phyloP scores from a whole-genome alignment of 1,284 basidiomycete species.

The Chalciporus piperatoides region DNA sequence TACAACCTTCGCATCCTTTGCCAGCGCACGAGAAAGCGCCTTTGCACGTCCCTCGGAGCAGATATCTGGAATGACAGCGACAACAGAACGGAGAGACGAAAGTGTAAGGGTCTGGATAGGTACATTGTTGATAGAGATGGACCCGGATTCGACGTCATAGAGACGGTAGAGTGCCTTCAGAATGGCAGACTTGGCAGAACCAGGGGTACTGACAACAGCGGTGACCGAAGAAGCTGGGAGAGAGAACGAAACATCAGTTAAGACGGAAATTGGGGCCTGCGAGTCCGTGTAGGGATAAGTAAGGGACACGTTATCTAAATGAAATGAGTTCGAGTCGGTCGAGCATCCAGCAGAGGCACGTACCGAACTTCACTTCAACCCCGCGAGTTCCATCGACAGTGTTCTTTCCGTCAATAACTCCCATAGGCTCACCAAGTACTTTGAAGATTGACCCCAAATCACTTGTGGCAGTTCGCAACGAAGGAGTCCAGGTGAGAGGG shows the following conservation, averaged over 20 bases:
- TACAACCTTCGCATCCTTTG: constrained; percentile 83
- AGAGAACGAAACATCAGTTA: constrained; percentile 79
- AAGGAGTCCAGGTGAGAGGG: constrained; percentile 24
- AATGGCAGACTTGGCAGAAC: constrained; percentile 80
- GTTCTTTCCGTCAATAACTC: constrained; percentile 79
- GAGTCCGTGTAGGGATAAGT: constrained; percentile 74
- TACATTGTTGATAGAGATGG: constrained; percentile 77
- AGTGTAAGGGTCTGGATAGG: constrained; percentile 87
- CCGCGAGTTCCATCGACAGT: constrained; percentile 68
- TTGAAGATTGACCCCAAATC: constrained; percentile 48
- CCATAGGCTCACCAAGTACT: constrained; percentile 72
- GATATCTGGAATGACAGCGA: constrained; percentile 81
- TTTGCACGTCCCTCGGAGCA: constrained; percentile 85
- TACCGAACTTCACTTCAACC: constrained; percentile 84
- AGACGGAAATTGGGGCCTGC: constrained; percentile 58
- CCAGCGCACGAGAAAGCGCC: constrained; percentile 80
- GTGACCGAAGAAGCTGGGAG: constrained; percentile 78
- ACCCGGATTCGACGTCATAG: constrained; percentile 78
- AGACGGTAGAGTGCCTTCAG: constrained; percentile 84
- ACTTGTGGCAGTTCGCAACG: constrained; percentile 13
- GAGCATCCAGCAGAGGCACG: constrained; percentile 11
- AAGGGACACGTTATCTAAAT: constrained; percentile 72
- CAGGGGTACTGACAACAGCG: constrained; percentile 80
- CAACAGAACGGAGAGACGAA: constrained; percentile 68
- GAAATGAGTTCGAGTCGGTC: not conserved